Percentiles rank a stretch among this genome's conserved stretches.
Evolutionary conservation across 1,284 basidiomycete species (phyloP).

Genomic region (Cryptococcus sp.): DNA sequence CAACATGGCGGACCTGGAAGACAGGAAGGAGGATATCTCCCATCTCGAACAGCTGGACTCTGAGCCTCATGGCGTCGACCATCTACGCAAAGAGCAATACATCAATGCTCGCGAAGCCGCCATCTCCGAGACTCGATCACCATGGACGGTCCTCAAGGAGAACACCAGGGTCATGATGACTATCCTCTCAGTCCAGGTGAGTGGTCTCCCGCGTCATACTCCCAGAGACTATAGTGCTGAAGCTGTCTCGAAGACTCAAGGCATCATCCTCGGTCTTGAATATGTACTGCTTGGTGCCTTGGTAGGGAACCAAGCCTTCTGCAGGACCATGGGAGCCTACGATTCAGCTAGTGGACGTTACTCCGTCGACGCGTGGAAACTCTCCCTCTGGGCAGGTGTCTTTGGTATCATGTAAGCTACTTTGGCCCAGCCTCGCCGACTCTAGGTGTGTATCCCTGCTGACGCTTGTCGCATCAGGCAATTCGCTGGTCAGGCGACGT

Average conservation of each 20-base stretch:
- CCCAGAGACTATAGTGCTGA: background rate
- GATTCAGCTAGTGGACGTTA: background rate
- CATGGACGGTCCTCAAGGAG: background rate
- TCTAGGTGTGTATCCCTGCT: background rate
- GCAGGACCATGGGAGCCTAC: constrained; percentile 6
- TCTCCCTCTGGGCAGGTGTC: constrained; percentile 12
- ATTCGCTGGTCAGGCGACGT: constrained; percentile 18
- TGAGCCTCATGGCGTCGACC: no score
- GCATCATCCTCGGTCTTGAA: constrained; percentile 12
- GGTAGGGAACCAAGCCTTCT: constrained; percentile 10
- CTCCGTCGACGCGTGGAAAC: constrained; percentile 4
- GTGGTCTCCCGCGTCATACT: background rate
- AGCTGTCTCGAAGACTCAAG: constrained; percentile 1
- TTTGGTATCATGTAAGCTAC: constrained; percentile 11
- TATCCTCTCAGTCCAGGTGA: background rate
- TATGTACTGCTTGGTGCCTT: constrained; percentile 12
- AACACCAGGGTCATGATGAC: constrained; percentile 2
- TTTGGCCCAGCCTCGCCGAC: no score
- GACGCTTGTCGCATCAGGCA: constrained; percentile 4
- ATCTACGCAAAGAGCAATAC: background rate
- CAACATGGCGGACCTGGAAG: no score
- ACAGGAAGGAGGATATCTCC: no score
- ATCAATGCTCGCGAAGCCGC: background rate
- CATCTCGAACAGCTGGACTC: no score
- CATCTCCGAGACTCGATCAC: background rate